A percentile compares a stretch with the other conserved stretches of the same genome.
Evolutionary conservation across 2,329 filamentous ascomycete genomes (phyloP).

Genomic region (Raffaelea arxii): DNA sequence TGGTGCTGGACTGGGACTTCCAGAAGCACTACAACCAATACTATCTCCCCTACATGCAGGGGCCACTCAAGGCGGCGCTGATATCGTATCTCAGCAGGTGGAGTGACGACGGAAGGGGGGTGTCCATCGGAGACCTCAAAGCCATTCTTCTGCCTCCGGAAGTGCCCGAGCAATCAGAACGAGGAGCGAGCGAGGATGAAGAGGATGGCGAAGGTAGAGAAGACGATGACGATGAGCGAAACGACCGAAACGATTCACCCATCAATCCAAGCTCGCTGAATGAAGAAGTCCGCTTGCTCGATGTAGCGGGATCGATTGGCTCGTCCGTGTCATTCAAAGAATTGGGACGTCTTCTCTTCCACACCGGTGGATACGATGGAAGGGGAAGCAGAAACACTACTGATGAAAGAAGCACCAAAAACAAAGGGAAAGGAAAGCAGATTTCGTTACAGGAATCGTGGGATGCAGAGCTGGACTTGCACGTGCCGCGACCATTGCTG

Average conservation of each 20-base stretch:
- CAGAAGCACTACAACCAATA: conserved; percentile 47
- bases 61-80: conserved; percentile 40
- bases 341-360: conserved; percentile 40
- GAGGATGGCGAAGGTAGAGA: neutral
- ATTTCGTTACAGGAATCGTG: conserved; percentile 44
- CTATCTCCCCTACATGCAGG: conserved; percentile 46
- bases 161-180: neutral
- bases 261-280: conserved; percentile 24
- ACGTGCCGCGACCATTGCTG: conserved; percentile 30
- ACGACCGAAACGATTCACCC: conserved; percentile 7
- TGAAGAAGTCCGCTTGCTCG: conserved; percentile 39
- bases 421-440: no score
- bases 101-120: conserved; percentile 27
- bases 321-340: conserved; percentile 42
- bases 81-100: conserved; percentile 39
- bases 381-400: neutral
- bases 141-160: conserved; percentile 27
- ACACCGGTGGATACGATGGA: conserved; percentile 6
- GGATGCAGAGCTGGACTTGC: conserved; percentile 27
- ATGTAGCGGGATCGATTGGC: conserved; percentile 43
- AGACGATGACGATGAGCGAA: conserved; percentile 16
- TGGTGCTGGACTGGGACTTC: conserved; percentile 45
- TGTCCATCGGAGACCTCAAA: conserved; percentile 40
- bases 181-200: neutral
- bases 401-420: no score